Base-by-base conservation (phyloP, 164 flowering plant species). In the Kalanchoe fedtschenkoi region DNA sequence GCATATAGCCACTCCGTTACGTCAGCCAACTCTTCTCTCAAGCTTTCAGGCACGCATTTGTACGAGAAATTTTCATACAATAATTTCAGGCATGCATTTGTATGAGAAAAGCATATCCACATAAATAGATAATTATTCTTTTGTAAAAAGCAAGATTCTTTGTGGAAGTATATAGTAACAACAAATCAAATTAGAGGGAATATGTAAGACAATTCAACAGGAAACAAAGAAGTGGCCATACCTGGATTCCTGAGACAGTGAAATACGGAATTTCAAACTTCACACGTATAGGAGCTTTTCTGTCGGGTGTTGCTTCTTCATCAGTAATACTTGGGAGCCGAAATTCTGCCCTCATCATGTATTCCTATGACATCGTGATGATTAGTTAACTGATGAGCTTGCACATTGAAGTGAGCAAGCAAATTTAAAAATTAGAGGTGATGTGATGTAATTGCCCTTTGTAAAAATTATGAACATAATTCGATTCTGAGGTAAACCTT, bases 211-310 rank as follows among this genome's bases (percentile, higher is more conserved):
- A 15, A 47, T 47, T n/a, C n/a, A n/a, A n/a, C 21, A 13, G 7
- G 30, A 19, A 57, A 2, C 17, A 1, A 1, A 42, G 42, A 33
- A 56, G 34, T 29, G 24, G 32, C 17, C 72, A 47, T 75, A 90
- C 99, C 97, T 93, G 99, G 66, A 93, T 93, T 58, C 97, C 99
- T 11, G 97, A 93, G 61, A 93, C 96, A 7, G 99, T 93, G 70
- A 90, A 93, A 74, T 93, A 93, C 43, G 99, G 99, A 66, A 93
- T 93, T 75, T 93, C 99, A 72, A 93, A 93, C 76, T 93, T 90
- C 75, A 93, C 96, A 43, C 95, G 89, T 33, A 93, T 91, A 5
- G 99, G 99, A 73, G 99, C 96, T 69, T 87, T 93, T 71, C 87
- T 87, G 74, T 87, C 97, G 22, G 97, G 96, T 61, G 72, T 68